These are phyloP conservation scores for Cenchrus americanus DNA, from an alignment of 176 grass and related monocot species.

Conservation along the genomic window DNA sequence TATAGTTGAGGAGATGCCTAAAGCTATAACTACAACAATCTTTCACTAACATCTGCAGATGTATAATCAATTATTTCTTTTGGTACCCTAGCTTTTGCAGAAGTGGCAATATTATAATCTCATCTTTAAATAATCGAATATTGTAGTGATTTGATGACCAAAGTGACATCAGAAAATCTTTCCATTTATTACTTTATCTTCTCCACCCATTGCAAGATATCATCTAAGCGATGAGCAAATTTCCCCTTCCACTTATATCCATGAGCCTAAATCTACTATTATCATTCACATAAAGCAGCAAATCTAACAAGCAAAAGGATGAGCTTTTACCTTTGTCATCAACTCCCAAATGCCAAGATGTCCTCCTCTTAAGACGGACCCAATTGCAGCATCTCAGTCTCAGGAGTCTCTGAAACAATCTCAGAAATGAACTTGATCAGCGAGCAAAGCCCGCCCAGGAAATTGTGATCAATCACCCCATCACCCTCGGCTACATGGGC, in stretches of 20 bases:
- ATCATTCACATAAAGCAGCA: slow-evolving; percentile 22
- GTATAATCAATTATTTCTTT: slow-evolving; percentile 38
- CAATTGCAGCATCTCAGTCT: slow-evolving; percentile 3
- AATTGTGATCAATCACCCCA: slow-evolving; percentile 90
- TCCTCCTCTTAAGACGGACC: slow-evolving; percentile 16
- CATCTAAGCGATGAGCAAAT: slow-evolving; percentile 10
- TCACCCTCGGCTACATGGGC: slow-evolving; percentile 74
- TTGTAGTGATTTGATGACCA: neutral
- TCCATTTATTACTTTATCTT: slow-evolving; percentile 5
- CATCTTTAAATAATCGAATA: neutral
- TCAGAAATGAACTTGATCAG: slow-evolving; percentile 73
- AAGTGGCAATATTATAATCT: slow-evolving; percentile 36
- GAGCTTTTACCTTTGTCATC: slow-evolving; percentile 32
- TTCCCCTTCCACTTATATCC: slow-evolving; percentile 6
- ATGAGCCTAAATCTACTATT: slow-evolving; percentile 20
- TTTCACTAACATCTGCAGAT: slow-evolving; percentile 22
- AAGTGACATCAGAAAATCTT: neutral
- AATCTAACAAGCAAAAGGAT: slow-evolving; percentile 30
- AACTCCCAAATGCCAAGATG: neutral
- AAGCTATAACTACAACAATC: neutral
- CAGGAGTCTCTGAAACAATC: slow-evolving; percentile 54
- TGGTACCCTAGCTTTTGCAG: slow-evolving; percentile 28
- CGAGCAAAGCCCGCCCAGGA: slow-evolving; percentile 81
- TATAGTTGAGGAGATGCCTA: slow-evolving; percentile 2
- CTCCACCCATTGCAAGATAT: neutral